Conservation (phyloP, 345 rosid species). For the Populus ilicifolia region DNA sequence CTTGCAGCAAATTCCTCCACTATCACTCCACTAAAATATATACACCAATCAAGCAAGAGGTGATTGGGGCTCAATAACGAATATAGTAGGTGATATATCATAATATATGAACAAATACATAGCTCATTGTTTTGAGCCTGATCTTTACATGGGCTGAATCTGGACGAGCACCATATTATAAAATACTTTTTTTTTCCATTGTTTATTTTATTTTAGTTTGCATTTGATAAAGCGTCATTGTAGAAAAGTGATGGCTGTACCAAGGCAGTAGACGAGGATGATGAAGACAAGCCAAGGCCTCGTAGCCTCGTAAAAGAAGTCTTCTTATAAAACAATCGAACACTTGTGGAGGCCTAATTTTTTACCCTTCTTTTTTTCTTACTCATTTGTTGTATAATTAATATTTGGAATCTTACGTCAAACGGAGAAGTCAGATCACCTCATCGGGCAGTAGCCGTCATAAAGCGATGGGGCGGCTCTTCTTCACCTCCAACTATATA, state of each 20-base stretch:
- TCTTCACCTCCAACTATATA: background rate
- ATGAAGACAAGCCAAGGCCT: background rate
- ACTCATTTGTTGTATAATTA: background rate
- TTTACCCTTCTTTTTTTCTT: constrained; percentile 7
- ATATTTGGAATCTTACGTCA: constrained; percentile 4
- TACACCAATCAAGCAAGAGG: background rate
- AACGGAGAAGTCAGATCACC: constrained; percentile 5
- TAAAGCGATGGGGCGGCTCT: background rate
- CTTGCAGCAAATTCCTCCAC: background rate
- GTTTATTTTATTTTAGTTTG: too few relatives aligned
- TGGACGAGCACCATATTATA: background rate
- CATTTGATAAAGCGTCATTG: background rate
- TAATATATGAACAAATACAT: background rate
- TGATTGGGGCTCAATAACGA: background rate
- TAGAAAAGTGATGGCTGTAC: background rate
- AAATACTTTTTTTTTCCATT: background rate
- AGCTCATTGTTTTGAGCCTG: background rate
- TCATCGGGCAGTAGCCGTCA: background rate
- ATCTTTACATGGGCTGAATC: background rate
- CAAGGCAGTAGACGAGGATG: background rate
- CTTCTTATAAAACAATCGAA: background rate
- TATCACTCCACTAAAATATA: background rate
- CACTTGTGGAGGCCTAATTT: background rate
- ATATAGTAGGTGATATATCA: background rate
- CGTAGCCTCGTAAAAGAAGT: constrained; percentile 1